phyloP scores from a whole-genome alignment of 306 rosid species.

The Cyclanthera cordifolia region DNA sequence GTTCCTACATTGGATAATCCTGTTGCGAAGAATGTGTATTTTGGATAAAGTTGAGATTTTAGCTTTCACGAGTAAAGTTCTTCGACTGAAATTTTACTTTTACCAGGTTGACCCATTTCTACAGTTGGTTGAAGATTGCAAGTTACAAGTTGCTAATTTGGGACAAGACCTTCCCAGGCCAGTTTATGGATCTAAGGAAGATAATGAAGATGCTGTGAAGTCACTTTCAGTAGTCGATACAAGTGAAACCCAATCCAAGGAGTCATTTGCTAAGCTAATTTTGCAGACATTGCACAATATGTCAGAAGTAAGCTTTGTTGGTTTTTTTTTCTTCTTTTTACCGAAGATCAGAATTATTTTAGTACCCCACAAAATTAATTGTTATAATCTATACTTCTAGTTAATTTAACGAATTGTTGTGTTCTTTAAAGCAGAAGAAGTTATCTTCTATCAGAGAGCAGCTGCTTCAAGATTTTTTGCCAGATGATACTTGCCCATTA shows the following conservation, averaged over 20 bases:
- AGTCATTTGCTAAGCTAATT: constrained; percentile 41
- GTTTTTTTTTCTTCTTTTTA: neutral
- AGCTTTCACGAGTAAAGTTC: neutral
- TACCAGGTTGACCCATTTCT: constrained; percentile 72
- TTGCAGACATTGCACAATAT: constrained; percentile 30
- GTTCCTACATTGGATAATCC: neutral
- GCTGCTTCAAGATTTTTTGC: constrained; percentile 42
- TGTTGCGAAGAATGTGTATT: neutral
- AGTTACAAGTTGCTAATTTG: constrained; percentile 34
- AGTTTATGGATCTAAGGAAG: constrained; percentile 66
- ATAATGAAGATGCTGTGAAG: constrained; percentile 43
- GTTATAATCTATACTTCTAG: neutral
- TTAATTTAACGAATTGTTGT: neutral
- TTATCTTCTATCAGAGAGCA: constrained; percentile 32
- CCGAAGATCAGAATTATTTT: neutral
- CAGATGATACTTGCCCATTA: constrained; percentile 40
- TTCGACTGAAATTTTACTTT: neutral
- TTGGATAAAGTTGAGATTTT: neutral
- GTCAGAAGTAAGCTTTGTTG: constrained; percentile 31
- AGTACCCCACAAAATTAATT: neutral
- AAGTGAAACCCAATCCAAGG: constrained; percentile 30
- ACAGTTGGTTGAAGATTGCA: constrained; percentile 46
- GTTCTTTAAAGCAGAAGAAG: constrained; percentile 17
- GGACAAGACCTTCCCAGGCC: constrained; percentile 22
- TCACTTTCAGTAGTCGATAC: constrained; percentile 31